phyloP scores from a whole-genome alignment of 768 basidiomycete genomes.

The Pulveroboletus ravenelii region DNA sequence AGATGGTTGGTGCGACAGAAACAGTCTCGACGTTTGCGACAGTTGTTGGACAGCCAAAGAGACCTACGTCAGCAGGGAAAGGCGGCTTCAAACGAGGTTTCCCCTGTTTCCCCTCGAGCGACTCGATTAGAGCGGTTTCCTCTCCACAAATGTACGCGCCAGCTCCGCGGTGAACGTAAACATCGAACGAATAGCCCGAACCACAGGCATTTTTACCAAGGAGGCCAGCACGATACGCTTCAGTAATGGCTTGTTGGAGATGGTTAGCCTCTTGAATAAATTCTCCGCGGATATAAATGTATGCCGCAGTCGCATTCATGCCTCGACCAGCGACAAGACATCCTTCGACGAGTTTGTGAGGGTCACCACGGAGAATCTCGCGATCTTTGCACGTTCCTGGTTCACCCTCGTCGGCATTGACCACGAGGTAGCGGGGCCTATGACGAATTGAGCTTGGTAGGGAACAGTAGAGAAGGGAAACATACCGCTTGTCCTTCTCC shows the following conservation, averaged over 20 bases:
- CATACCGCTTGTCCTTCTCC: slow-evolving; percentile 86
- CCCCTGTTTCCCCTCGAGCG: slow-evolving; percentile 95
- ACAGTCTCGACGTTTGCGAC: slow-evolving; percentile 99
- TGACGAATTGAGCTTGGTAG: neutral
- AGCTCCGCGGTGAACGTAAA: slow-evolving; percentile 97
- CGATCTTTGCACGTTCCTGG: slow-evolving; percentile 99
- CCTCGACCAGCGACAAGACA: slow-evolving; percentile 94
- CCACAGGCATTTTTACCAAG: slow-evolving; percentile 91
- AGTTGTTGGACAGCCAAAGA: slow-evolving; percentile 96
- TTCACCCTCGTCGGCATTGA: slow-evolving; percentile 98
- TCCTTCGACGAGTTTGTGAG: slow-evolving; percentile 97
- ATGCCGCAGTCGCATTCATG: slow-evolving; percentile 98
- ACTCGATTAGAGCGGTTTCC: slow-evolving; percentile 97
- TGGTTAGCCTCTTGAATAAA: slow-evolving; percentile 95
- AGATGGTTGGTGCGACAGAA: slow-evolving; percentile 95
- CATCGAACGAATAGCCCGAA: slow-evolving; percentile 91
- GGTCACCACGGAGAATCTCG: slow-evolving; percentile 96
- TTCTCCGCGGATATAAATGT: slow-evolving; percentile 99
- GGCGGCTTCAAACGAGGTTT: slow-evolving; percentile 97
- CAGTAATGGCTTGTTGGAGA: slow-evolving; percentile 91
- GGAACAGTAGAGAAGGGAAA: neutral
- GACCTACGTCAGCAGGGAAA: slow-evolving; percentile 96
- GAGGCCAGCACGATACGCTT: slow-evolving; percentile 86
- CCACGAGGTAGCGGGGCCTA: slow-evolving; percentile 92
- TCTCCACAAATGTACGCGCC: slow-evolving; percentile 99